phyloP scores from a whole-genome alignment of 2,329 filamentous ascomycete genomes.

The Colletotrichum aenigma region DNA sequence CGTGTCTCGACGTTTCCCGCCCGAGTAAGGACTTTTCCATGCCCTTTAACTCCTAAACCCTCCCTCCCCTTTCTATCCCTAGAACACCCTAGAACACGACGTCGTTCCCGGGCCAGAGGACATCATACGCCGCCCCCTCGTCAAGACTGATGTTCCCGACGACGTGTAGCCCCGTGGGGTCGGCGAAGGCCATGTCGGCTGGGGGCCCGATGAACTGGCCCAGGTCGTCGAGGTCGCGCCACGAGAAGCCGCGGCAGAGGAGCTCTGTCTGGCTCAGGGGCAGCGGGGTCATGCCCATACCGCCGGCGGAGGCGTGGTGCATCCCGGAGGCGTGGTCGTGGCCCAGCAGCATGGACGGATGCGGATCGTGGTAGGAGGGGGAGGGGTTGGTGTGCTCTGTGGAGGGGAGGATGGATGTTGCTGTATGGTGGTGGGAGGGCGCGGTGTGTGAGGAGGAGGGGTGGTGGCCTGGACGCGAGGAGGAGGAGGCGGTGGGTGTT shows the following conservation, averaged over 20 bases:
- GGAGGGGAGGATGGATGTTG: neutral
- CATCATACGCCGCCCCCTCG: slow-evolving; percentile 4
- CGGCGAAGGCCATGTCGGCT: slow-evolving; percentile 1
- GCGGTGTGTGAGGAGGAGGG: neutral
- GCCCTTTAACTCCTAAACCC: neutral
- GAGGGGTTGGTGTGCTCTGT: neutral
- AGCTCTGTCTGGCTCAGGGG: neutral
- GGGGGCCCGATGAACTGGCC: slow-evolving; percentile 51
- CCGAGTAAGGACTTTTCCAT: neutral
- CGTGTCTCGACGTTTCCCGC: neutral
- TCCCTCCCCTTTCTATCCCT: neutral
- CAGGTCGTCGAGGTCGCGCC: slow-evolving; percentile 64
- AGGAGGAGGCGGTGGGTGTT: neutral
- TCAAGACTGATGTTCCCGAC: neutral
- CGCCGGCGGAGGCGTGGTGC: neutral
- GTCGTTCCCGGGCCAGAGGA: slow-evolving; percentile 16
- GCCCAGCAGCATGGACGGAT: neutral
- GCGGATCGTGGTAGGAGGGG: neutral
- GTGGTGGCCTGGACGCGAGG: neutral
- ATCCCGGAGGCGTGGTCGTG: neutral
- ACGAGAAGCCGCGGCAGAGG: slow-evolving; percentile 61
- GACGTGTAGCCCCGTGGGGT: neutral
- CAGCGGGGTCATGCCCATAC: neutral
- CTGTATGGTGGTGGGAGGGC: neutral
- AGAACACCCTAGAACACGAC: neutral